phyloP scores from a whole-genome alignment of 1,139 yeast species.

The Candida sp. region DNA sequence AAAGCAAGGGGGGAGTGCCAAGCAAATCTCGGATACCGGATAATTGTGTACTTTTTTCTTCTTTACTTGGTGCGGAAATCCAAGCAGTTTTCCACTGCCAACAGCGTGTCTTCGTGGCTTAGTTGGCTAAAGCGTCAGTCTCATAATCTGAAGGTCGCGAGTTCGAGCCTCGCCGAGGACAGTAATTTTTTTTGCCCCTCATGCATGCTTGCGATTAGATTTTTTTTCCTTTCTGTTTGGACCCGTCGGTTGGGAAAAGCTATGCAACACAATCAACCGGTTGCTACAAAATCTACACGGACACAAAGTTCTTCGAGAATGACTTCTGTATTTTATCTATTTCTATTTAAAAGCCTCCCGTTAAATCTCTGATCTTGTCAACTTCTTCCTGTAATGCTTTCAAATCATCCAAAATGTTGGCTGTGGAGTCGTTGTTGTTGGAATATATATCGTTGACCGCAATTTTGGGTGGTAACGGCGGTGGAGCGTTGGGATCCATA shows the following conservation, averaged over 20 bases:
- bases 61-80: no score
- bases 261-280: no score
- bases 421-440: slow-evolving; percentile 38
- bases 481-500: slow-evolving; percentile 16
- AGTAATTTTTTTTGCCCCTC: slow-evolving; percentile 13
- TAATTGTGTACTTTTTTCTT: no score
- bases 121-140: slow-evolving; percentile 57
- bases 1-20: no score
- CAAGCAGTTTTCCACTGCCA: neutral
- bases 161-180: slow-evolving; percentile 61
- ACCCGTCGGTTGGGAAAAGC: no score
- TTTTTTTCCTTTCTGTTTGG: neutral
- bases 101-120: slow-evolving; percentile 34
- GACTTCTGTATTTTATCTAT: neutral
- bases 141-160: slow-evolving; percentile 52
- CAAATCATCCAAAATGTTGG: slow-evolving; percentile 61
- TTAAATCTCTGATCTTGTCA: slow-evolving; percentile 53
- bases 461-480: slow-evolving; percentile 41
- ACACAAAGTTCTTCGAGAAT: neutral
- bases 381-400: slow-evolving; percentile 70
- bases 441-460: slow-evolving; percentile 15
- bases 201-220: neutral
- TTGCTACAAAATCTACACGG: no score
- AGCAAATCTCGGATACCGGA: no score
- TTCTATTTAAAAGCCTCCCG: slow-evolving; percentile 46